Evolutionary conservation across 495 filamentous ascomycete genomes (phyloP).

Genomic region (Rusavskia elegans): DNA sequence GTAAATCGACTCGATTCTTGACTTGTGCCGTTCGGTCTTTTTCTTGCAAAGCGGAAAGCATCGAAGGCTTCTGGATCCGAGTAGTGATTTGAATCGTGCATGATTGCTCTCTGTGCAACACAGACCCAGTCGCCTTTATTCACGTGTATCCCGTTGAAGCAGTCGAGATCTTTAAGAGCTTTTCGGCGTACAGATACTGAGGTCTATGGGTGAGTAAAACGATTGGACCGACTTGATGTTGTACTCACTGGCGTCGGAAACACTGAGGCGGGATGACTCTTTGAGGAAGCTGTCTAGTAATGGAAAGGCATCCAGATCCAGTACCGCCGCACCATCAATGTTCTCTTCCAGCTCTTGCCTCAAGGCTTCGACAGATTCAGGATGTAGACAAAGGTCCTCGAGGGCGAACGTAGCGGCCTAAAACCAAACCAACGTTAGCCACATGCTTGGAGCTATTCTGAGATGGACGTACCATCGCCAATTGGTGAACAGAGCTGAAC

Average conservation of each 20-base stretch:
- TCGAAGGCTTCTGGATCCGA: neutral
- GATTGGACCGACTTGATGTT: neutral
- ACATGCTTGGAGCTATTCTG: neutral
- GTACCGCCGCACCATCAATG: neutral
- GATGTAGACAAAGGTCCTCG: constrained; percentile 17
- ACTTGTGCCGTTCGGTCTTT: neutral
- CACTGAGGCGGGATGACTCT: neutral
- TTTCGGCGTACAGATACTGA: neutral
- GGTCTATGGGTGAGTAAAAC: neutral
- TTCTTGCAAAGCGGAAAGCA: neutral
- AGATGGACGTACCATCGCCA: constrained; percentile 2
- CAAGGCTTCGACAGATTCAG: constrained; percentile 16
- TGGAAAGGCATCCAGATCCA: neutral
- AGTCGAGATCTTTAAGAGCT: neutral
- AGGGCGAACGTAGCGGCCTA: constrained; percentile 19
- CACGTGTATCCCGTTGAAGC: neutral
- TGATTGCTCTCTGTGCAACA: neutral
- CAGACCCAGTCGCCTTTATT: constrained; percentile 1
- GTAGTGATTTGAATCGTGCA: neutral
- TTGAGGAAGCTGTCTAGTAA: neutral
- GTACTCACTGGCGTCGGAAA: neutral
- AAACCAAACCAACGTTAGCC: too few species aligned
- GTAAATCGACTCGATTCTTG: neutral
- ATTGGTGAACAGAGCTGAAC: constrained; percentile 9
- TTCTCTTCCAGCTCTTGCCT: constrained; percentile 5